Evolutionary conservation across 208 protist species (phyloP).

Genomic region (Crithidia sp.): DNA sequence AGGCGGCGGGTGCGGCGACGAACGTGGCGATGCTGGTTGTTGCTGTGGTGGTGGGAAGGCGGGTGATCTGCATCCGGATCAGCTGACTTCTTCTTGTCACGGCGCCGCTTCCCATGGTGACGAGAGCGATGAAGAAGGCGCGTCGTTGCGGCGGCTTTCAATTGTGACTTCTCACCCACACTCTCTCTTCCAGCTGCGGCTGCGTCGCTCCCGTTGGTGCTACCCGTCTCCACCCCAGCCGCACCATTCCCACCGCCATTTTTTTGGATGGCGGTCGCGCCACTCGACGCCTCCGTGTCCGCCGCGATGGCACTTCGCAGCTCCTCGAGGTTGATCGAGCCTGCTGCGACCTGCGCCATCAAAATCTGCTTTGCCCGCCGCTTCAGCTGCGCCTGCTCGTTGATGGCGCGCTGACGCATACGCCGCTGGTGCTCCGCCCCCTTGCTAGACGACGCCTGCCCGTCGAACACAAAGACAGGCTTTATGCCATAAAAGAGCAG

Average conservation of each 20-base stretch:
- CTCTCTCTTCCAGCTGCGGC: not conserved
- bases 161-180: too few relatives aligned
- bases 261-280: too few relatives aligned
- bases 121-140: not conserved
- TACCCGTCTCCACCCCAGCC: not conserved
- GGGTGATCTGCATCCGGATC: too few relatives aligned
- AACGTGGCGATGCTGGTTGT: not conserved
- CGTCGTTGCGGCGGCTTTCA: too few relatives aligned
- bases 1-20: slow-evolving; percentile 11
- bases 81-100: not conserved
- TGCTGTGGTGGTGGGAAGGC: not conserved
- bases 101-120: not conserved
- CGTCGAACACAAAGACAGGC: slow-evolving; percentile 92
- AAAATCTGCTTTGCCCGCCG: slow-evolving; percentile 73
- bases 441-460: slow-evolving; percentile 62
- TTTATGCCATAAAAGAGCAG: slow-evolving; percentile 88
- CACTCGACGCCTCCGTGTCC: not conserved
- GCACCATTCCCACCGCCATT: too few relatives aligned
- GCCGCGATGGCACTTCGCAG: slow-evolving; percentile 12
- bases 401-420: slow-evolving; percentile 34
- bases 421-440: slow-evolving; percentile 63
- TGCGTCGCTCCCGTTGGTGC: not conserved
- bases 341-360: slow-evolving; percentile 66
- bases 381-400: slow-evolving; percentile 43
- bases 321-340: slow-evolving; percentile 45